A percentile compares a stretch with the other conserved stretches of the same genome.
Conservation (phyloP, 352 stramenopile species). For the Globisporangium heterothallicum region DNA sequence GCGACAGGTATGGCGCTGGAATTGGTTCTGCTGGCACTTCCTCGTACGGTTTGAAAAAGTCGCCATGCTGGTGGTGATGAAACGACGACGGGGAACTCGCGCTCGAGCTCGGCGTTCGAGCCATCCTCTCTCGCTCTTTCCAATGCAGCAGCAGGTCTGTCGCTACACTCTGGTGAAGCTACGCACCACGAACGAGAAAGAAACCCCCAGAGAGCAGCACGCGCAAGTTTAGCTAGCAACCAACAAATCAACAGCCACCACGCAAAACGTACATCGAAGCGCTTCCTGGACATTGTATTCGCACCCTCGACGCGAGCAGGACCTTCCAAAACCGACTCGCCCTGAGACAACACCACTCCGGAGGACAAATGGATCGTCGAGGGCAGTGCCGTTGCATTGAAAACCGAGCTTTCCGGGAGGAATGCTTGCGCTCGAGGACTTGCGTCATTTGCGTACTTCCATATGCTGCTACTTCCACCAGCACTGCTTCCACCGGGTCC, state of each 20-base stretch:
- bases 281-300: slow-evolving; percentile 61
- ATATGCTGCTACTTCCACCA: not conserved
- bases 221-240: too few species aligned
- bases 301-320: slow-evolving; percentile 31
- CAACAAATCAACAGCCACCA: not conserved
- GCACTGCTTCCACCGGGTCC: not conserved
- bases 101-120: slow-evolving; percentile 1
- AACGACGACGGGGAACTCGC: slow-evolving; percentile 14
- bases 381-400: slow-evolving; percentile 17
- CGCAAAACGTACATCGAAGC: slow-evolving; percentile 42
- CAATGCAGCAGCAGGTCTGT: slow-evolving; percentile 40
- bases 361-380: slow-evolving; percentile 26
- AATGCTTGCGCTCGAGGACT: slow-evolving; percentile 11
- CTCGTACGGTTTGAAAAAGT: slow-evolving; percentile 22
- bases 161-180: slow-evolving; percentile 60
- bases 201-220: not conserved
- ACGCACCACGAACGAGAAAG: not conserved
- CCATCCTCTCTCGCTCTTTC: slow-evolving; percentile 3
- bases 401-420: slow-evolving; percentile 17
- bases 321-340: slow-evolving; percentile 34
- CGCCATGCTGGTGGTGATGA: slow-evolving; percentile 9
- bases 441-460: slow-evolving; percentile 4
- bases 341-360: slow-evolving; percentile 37
- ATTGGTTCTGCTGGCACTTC: slow-evolving; percentile 38
- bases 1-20: slow-evolving; percentile 26